Base-by-base conservation (phyloP, 148 eudicot species). In the Cornus kousa region DNA sequence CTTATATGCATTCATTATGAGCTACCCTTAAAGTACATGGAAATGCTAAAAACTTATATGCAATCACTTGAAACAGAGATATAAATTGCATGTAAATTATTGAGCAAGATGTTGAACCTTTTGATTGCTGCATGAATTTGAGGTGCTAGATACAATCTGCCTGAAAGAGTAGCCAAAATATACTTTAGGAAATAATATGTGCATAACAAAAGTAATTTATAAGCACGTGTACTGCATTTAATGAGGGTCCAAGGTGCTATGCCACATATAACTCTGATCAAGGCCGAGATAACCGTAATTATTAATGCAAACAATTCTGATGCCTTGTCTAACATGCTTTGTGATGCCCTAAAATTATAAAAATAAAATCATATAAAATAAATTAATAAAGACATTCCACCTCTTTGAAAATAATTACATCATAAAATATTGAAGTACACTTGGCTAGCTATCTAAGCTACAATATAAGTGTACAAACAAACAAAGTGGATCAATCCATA, bases 131-230 rank as follows among this genome's bases (percentile, higher is more conserved):
- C 82, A 77, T 86, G 88, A 72, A 91, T 79, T 86, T 95, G 98
- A 43, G 98, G 98, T 64, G 93, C 97, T 71, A 95, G 75, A 82
- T 84, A 95, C 76, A 90, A 88, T 95, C 97, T 35, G 96, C 98
- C 98, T 95, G 92, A 84, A 85, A 74, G 33, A 46, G 22, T 39
- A 64, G 33, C 17, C 39, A 35, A 46, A 62, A 62, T 12, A 53
- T 62, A 62, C 20, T 19, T 72, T 24, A 72, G 74, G 60, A 72
- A 43, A 59, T 62, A 62, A 5, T 20, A n/a, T 62, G 20, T 62
- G 66, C 9, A n/a, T n/a, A 17, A 20, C 23, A 62, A 20, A 62
- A 62, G 48, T 62, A 62, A 20, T 62, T 62, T n/a, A 57, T 1
- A 62, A 62, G 8, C 66, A 19, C 24, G 2, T 20, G 66, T 62